A percentile compares a stretch with the other conserved stretches of the same genome.
Conservation (phyloP, 108 stramenopile genomes). For the Cyclotella sp. region DNA sequence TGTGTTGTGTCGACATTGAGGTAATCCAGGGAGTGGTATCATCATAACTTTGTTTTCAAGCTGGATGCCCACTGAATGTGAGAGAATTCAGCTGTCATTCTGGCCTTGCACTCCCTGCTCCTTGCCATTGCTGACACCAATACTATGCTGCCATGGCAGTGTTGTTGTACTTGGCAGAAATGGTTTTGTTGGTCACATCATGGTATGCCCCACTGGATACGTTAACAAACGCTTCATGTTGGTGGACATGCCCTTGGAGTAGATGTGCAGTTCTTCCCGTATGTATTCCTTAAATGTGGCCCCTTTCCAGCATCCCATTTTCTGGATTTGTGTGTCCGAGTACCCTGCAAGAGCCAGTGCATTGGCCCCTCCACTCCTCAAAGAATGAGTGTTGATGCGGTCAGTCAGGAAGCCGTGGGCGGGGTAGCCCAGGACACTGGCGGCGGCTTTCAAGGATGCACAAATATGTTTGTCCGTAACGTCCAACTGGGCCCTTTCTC, state of each 20-base stretch:
- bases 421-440: not conserved
- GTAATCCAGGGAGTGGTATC: too few species aligned
- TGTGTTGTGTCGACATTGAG: too few species aligned
- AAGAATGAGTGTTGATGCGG: conserved; percentile 4
- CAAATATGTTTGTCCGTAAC: conserved; percentile 6
- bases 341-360: conserved; percentile 4
- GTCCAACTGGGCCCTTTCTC: too few species aligned
- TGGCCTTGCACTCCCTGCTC: too few species aligned
- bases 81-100: too few species aligned
- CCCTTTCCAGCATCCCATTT: conserved; percentile 13
- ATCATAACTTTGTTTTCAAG: too few species aligned
- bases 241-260: conserved; percentile 6
- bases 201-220: not conserved
- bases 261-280: not conserved
- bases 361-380: not conserved
- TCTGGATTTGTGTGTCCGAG: conserved; percentile 17
- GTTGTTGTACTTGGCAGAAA: not conserved
- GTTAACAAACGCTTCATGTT: conserved; percentile 1
- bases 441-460: not conserved
- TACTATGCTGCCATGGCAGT: not conserved
- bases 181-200: not conserved
- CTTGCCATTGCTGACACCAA: too few species aligned
- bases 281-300: conserved; percentile 21
- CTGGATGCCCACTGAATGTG: too few species aligned
- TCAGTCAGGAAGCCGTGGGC: not conserved